Percentiles rank a stretch among this genome's conserved stretches.
Conservation (phyloP, 768 basidiomycete species). For the Rhodocollybia butyracea region DNA sequence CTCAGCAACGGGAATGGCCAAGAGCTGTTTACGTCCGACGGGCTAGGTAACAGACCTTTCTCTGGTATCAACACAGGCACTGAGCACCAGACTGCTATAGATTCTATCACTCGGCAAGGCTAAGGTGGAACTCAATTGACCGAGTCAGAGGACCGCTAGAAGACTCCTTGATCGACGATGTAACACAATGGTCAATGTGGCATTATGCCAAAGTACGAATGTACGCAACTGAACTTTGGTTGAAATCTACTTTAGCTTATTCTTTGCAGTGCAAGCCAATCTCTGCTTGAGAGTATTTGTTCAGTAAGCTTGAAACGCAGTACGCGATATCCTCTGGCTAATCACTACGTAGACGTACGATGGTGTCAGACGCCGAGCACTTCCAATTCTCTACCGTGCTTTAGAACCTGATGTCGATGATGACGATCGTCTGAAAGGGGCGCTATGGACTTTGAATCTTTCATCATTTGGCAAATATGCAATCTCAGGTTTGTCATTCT, state of each 20-base stretch:
- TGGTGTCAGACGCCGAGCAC: conserved; percentile 60
- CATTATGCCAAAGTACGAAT: conserved; percentile 60
- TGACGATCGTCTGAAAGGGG: conserved; percentile 92
- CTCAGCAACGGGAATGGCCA: conserved; percentile 75
- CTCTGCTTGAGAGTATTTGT: conserved; percentile 48
- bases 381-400: conserved; percentile 55
- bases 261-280: conserved; percentile 40
- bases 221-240: conserved; percentile 8
- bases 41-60: conserved; percentile 46
- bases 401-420: conserved; percentile 72
- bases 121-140: conserved; percentile 75
- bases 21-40: conserved; percentile 65
- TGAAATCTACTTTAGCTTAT: background rate
- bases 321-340: background rate
- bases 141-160: conserved; percentile 56
- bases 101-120: conserved; percentile 61
- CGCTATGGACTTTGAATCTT: conserved; percentile 72
- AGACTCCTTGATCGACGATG: conserved; percentile 64
- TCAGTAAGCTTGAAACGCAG: conserved; percentile 30
- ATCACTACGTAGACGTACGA: conserved; percentile 52
- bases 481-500: conserved; percentile 33
- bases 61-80: background rate
- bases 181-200: conserved; percentile 76
- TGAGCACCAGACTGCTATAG: conserved; percentile 26
- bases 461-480: conserved; percentile 61